Conservation (phyloP, 2,329 filamentous ascomycete species). For the Claviceps digitariae region DNA sequence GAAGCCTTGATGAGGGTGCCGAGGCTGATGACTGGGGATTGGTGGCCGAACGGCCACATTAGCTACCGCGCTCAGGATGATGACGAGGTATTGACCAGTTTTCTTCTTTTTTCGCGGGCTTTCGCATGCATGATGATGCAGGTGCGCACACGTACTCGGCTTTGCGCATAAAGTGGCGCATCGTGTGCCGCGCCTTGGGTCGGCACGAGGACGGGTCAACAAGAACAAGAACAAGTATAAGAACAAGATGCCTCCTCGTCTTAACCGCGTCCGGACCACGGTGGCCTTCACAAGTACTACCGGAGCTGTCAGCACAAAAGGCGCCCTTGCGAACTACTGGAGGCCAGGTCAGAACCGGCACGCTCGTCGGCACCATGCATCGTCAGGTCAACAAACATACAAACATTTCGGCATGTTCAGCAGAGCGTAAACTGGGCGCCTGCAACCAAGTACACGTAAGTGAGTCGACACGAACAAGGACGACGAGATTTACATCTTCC, state of each 20-base stretch:
- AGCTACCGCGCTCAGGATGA: slow-evolving; percentile 32
- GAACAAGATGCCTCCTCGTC: slow-evolving; percentile 23
- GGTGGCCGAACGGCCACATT: slow-evolving; percentile 32
- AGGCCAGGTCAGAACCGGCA: slow-evolving; percentile 32
- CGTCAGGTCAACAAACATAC: slow-evolving; percentile 30
- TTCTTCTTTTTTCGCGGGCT: slow-evolving; percentile 37
- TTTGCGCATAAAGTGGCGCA: slow-evolving; percentile 30
- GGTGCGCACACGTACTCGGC: slow-evolving; percentile 16
- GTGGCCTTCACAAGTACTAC: slow-evolving; percentile 27
- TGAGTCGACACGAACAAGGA: slow-evolving; percentile 9
- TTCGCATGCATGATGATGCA: slow-evolving; percentile 14
- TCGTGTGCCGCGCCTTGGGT: slow-evolving; percentile 35
- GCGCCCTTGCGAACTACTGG: slow-evolving; percentile 21
- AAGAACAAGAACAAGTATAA: slow-evolving; percentile 11
- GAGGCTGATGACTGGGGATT: slow-evolving; percentile 21
- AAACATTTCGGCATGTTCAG: slow-evolving; percentile 37
- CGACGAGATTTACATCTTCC: slow-evolving; percentile 5
- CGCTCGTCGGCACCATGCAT: slow-evolving; percentile 28
- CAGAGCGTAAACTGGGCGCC: slow-evolving; percentile 41
- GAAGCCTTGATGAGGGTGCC: slow-evolving; percentile 26
- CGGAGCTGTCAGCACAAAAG: slow-evolving; percentile 23
- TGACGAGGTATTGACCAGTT: slow-evolving; percentile 36
- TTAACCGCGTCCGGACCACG: slow-evolving; percentile 40
- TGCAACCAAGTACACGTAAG: slow-evolving; percentile 39
- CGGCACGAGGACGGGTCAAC: slow-evolving; percentile 21